These are phyloP conservation scores for Diaporthe citri DNA, from an alignment of 2,329 filamentous ascomycete genomes.

Conservation along the genomic window DNA sequence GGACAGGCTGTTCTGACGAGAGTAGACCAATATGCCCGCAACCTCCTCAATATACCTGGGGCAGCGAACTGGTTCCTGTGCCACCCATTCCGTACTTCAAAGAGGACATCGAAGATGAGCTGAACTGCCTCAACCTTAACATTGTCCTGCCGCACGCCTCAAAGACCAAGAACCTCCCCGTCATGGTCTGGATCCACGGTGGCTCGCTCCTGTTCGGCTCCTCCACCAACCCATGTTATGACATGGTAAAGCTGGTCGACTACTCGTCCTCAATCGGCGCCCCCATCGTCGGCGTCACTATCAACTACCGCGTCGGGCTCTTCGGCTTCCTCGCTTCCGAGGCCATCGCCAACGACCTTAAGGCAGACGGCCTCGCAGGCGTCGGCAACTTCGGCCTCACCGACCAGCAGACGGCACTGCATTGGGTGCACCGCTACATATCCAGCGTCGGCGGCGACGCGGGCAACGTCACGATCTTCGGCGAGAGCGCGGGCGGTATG, in stretches of 20 bases:
- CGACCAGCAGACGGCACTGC: conserved; percentile 70
- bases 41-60: conserved; percentile 1
- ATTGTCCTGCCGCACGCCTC: conserved; percentile 1
- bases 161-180: not conserved
- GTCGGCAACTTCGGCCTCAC: conserved; percentile 70
- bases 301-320: conserved; percentile 74
- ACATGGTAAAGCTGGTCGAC: not conserved
- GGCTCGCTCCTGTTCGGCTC: not conserved
- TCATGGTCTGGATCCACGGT: conserved; percentile 35
- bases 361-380: conserved; percentile 48
- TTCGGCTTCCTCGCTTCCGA: conserved; percentile 72
- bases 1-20: not conserved
- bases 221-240: not conserved
- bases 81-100: conserved; percentile 9
- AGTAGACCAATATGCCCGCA: conserved; percentile 4
- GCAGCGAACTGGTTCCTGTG: conserved; percentile 3
- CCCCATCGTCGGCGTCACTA: conserved; percentile 69
- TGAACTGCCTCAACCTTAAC: conserved; percentile 17
- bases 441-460: conserved; percentile 58
- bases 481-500: conserved; percentile 70
- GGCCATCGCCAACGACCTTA: conserved; percentile 48
- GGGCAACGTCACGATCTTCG: conserved; percentile 74
- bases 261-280: conserved; percentile 42
- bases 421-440: conserved; percentile 76
- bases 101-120: conserved; percentile 5